Conservation (phyloP, 2,329 filamentous ascomycete genomes). For the Tolypocladium sp. region DNA sequence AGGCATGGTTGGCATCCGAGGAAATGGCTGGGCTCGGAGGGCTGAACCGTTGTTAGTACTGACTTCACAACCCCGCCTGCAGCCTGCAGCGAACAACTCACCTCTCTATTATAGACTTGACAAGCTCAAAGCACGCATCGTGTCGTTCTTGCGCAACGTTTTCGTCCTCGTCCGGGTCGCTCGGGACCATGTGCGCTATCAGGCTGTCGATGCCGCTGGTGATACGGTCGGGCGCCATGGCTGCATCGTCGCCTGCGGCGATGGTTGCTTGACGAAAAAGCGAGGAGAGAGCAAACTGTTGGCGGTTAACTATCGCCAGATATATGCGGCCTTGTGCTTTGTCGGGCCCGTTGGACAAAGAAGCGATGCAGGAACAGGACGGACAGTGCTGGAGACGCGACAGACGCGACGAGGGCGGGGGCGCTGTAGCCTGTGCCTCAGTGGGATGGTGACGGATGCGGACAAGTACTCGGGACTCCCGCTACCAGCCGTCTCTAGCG, state of each 20-base stretch:
- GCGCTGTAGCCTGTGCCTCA: background rate
- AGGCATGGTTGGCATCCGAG: constrained; percentile 80
- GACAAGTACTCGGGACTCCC: constrained; percentile 11
- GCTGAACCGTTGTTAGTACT: constrained; percentile 17
- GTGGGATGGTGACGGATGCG: constrained; percentile 7
- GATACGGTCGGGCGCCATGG: constrained; percentile 58
- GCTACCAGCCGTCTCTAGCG: background rate
- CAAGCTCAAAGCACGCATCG: constrained; percentile 47
- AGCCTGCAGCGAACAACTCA: constrained; percentile 16
- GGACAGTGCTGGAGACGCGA: constrained; percentile 17
- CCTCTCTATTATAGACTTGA: constrained; percentile 43
- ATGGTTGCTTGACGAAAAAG: background rate
- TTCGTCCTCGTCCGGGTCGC: constrained; percentile 56
- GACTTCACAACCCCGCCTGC: background rate
- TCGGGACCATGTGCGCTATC: constrained; percentile 64
- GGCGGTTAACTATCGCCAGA: background rate
- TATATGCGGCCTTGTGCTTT: background rate
- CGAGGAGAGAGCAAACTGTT: background rate
- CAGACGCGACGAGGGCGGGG: constrained; percentile 11
- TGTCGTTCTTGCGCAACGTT: constrained; percentile 60
- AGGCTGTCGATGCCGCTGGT: constrained; percentile 72
- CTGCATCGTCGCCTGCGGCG: constrained; percentile 32
- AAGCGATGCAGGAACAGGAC: constrained; percentile 3
- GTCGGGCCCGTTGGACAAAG: background rate
- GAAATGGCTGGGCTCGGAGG: constrained; percentile 45